Base-by-base conservation (phyloP, 176 grass and related monocot genomes). In the Cenchrus americanus region DNA sequence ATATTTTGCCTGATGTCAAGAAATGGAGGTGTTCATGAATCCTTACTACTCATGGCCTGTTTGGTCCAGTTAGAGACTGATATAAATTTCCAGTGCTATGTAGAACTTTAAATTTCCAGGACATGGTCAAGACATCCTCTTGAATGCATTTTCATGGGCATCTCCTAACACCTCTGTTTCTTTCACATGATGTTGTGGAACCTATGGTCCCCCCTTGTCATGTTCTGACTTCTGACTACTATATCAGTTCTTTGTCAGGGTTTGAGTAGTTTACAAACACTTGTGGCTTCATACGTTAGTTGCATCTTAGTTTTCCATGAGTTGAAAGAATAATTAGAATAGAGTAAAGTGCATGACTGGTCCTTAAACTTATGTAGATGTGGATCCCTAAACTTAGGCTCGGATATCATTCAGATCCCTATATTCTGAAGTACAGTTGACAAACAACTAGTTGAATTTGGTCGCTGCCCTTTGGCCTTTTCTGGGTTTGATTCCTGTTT, bases 181-280 rank as follows among this genome's bases (percentile, higher is more conserved):
- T 75, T 81, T 81, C 50, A 26, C 14, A 18, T 72, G 53, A 18
- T 54, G 40, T 59, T 72, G 30, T 49, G 14, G 48, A 76, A 70
- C 8, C n/a, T 37, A 66, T 10, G 34, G 3, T 27, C 3, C 13
- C 12, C 9, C 32, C 32, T 73, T 50, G 19, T 32, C 75, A 53
- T 69, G 32, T 69, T 55, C 49, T 55, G 27, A 22, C 10, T 40
- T 21, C 49, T 55, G 27, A 30, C 27, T 30, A 30, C 27, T 37
- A 1, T 63, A 17, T 44, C 11, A 11, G 26, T 73, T 53, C 0
- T 30, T 23, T 64, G 43, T 59, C 63, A 58, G 23, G 43, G 19
- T 27, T 86, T 15, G 4, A 75, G 46, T 63, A 62, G 61, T 30
- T n/a, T 12, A 5, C 23, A 65, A 65, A 79, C 10, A 61, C 32